Evolutionary conservation across 108 stramenopile species (phyloP).

Genomic region (Nitzschia inconspicua): DNA sequence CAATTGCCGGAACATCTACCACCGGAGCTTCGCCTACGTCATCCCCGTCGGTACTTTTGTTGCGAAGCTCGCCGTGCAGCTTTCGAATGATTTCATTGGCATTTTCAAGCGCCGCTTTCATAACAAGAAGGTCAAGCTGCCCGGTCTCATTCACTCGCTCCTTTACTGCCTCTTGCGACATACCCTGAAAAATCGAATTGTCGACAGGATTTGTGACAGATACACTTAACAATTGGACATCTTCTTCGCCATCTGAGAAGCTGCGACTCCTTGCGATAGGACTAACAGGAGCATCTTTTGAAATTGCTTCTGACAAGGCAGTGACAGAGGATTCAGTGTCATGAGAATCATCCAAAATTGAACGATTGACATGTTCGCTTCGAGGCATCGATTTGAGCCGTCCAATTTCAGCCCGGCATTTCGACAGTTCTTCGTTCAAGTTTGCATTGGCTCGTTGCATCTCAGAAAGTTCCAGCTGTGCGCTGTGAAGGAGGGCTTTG

Average conservation of each 20-base stretch:
- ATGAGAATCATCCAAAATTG: conserved; percentile 43
- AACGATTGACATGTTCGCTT: conserved; percentile 43
- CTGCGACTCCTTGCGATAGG: conserved; percentile 8
- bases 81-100: conserved; percentile 57
- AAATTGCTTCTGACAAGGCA: neutral
- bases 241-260: conserved; percentile 23
- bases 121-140: conserved; percentile 9
- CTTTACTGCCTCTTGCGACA: conserved; percentile 5
- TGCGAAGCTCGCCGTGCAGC: conserved; percentile 27
- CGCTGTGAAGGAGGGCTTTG: conserved; percentile 41
- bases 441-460: conserved; percentile 34
- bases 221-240: conserved; percentile 7
- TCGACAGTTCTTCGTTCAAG: conserved; percentile 63
- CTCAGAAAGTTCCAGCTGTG: conserved; percentile 27
- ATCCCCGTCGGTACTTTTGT: conserved; percentile 17
- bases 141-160: neutral
- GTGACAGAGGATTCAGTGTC: conserved; percentile 18
- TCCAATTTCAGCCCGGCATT: conserved; percentile 78
- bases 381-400: conserved; percentile 45
- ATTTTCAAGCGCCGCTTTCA: conserved; percentile 47
- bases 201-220: conserved; percentile 9
- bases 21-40: conserved; percentile 32
- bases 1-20: conserved; percentile 25
- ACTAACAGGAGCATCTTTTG: neutral
- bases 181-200: conserved; percentile 21